A percentile compares a stretch with the other conserved stretches of the same genome.
Conservation (phyloP, 257 asterid species). For the Schizonepeta tenuifolia region DNA sequence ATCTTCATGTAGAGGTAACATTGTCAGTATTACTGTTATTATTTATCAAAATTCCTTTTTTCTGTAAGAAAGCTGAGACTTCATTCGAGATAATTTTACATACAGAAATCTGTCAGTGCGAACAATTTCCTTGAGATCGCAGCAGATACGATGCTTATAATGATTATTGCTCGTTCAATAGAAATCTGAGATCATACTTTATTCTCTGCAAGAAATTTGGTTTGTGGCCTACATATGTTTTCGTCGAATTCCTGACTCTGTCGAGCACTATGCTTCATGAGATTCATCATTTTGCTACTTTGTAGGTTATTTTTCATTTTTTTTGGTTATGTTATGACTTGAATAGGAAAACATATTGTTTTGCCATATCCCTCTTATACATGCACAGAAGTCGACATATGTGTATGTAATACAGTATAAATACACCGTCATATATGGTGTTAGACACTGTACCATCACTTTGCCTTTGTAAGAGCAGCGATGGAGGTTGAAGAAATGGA, state of each 20-base stretch:
- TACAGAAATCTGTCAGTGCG: conserved; percentile 5
- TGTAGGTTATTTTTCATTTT: not conserved
- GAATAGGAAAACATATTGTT: not conserved
- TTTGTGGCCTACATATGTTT: not conserved
- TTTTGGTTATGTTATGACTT: not conserved
- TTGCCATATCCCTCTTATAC: not conserved
- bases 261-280: too few species aligned
- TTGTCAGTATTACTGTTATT: conserved; percentile 30
- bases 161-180: conserved; percentile 12
- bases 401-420: not conserved
- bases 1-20: conserved; percentile 40
- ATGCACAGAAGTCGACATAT: not conserved
- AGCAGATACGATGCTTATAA: conserved; percentile 13
- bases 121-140: conserved; percentile 17
- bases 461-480: conserved; percentile 54
- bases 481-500: conserved; percentile 53
- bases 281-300: not conserved
- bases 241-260: not conserved
- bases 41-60: conserved; percentile 34
- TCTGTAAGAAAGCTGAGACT: conserved; percentile 36
- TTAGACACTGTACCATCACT: conserved; percentile 31
- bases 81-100: conserved; percentile 28
- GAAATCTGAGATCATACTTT: not conserved
- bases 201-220: conserved; percentile 5
- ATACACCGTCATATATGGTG: not conserved